Percentiles rank a stretch among this genome's conserved stretches.
These are phyloP conservation scores for Rhodotorula sp. DNA, from an alignment of 1,284 basidiomycete genomes.

Conservation along the genomic window DNA sequence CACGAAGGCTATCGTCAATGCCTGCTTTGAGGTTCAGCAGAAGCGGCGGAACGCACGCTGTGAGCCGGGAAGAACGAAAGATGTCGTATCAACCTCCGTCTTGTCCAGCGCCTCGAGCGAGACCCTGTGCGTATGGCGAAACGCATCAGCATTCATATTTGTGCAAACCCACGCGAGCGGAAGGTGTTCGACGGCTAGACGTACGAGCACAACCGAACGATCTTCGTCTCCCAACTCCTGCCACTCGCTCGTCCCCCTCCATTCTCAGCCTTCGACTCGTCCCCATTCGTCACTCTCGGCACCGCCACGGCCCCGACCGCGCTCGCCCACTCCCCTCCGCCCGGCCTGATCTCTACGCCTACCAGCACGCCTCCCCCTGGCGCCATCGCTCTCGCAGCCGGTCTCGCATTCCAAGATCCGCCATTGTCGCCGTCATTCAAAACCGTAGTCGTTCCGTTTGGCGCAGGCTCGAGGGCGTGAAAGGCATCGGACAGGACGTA, in stretches of 20 bases:
- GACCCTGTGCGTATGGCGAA: not conserved
- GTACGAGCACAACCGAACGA: constrained; percentile 8
- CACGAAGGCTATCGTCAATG: no score
- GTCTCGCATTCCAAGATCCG: not conserved
- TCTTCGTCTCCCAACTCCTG: not conserved
- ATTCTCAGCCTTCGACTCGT: no score
- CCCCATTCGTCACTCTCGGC: not conserved
- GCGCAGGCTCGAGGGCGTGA: constrained; percentile 17
- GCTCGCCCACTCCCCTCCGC: constrained; percentile 16
- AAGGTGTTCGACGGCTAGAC: not conserved
- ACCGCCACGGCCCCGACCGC: constrained; percentile 3
- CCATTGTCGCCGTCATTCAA: not conserved
- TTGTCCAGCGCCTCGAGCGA: constrained; percentile 10
- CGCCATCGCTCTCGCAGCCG: not conserved
- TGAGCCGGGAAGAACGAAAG: not conserved
- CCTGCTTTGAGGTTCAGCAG: not conserved
- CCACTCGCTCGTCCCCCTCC: not conserved
- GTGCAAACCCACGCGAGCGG: no score
- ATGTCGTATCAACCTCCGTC: not conserved
- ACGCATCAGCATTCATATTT: not conserved
- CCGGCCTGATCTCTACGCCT: constrained; percentile 7
- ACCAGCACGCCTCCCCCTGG: constrained; percentile 3
- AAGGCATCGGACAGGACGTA: constrained; percentile 26
- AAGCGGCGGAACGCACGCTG: not conserved
- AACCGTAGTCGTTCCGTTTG: constrained; percentile 4